Conservation (phyloP, 768 basidiomycete genomes). For the Mycena albidolilacea region DNA sequence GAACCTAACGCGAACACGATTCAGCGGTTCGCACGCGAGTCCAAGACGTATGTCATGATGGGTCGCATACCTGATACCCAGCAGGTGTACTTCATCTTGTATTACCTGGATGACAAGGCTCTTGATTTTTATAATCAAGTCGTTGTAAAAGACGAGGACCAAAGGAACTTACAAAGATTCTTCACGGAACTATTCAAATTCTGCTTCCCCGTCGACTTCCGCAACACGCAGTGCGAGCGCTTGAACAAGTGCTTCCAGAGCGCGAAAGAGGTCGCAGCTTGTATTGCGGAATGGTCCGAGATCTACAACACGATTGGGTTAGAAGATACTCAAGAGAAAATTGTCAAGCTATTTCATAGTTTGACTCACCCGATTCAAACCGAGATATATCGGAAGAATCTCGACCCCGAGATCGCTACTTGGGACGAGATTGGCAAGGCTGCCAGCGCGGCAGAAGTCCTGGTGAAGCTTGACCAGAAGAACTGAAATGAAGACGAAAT, state of each 20-base stretch:
- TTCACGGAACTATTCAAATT: background rate
- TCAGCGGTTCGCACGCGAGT: background rate
- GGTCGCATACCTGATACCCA: slow-evolving; percentile 25
- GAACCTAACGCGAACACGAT: slow-evolving; percentile 1
- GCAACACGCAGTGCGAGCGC: background rate
- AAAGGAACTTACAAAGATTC: background rate
- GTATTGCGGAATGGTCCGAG: slow-evolving; percentile 7
- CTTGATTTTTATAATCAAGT: slow-evolving; percentile 26
- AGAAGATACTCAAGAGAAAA: too few species aligned
- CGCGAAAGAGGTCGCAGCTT: slow-evolving; percentile 34
- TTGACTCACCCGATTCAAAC: too few species aligned
- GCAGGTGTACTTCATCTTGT: slow-evolving; percentile 40
- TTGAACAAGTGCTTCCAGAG: slow-evolving; percentile 6
- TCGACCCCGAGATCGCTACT: background rate
- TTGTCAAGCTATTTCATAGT: too few species aligned
- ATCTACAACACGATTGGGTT: too few species aligned
- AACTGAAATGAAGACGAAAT: too few species aligned
- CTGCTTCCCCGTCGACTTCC: slow-evolving; percentile 51
- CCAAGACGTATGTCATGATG: background rate
- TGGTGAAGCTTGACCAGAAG: too few species aligned
- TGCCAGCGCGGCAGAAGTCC: background rate
- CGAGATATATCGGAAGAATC: too few species aligned
- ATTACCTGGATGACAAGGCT: slow-evolving; percentile 49
- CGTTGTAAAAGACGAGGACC: background rate
- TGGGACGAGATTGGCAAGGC: slow-evolving; percentile 32